phyloP scores from a whole-genome alignment of 2,329 filamentous ascomycete genomes.

The Cladosporium austrohemisphaericum region DNA sequence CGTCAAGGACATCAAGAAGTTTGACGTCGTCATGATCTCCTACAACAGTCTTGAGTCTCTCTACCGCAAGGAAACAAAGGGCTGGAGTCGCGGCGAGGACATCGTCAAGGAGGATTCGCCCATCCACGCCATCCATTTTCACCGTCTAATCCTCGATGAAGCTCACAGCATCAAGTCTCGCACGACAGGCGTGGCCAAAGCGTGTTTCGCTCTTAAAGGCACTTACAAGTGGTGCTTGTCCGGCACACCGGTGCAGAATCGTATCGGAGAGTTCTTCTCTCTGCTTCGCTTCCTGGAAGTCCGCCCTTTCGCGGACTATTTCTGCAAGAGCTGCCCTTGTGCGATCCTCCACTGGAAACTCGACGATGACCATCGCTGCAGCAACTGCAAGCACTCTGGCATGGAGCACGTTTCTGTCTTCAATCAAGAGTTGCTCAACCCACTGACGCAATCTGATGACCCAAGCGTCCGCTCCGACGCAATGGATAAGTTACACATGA shows the following conservation, averaged over 20 bases:
- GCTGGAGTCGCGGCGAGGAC: constrained; percentile 75
- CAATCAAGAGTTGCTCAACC: constrained; percentile 92
- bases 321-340: constrained; percentile 84
- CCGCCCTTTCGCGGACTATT: constrained; percentile 84
- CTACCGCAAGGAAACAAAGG: constrained; percentile 87
- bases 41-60: constrained; percentile 90
- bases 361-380: constrained; percentile 67
- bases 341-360: constrained; percentile 79
- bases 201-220: constrained; percentile 85
- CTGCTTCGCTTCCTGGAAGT: constrained; percentile 87
- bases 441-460: constrained; percentile 51
- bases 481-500: constrained; percentile 75
- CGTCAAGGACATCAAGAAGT: constrained; percentile 70
- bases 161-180: constrained; percentile 91
- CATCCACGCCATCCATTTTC: constrained; percentile 82
- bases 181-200: constrained; percentile 86
- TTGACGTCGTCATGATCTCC: constrained; percentile 94
- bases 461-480: constrained; percentile 60
- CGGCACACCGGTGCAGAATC: constrained; percentile 92
- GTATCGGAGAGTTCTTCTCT: constrained; percentile 96
- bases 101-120: constrained; percentile 71
- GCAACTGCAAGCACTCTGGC: constrained; percentile 61
- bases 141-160: constrained; percentile 90
- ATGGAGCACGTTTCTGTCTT: constrained; percentile 76
- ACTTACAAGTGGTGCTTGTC: constrained; percentile 94